Evolutionary conservation across 805 yeast genomes (phyloP), one percentile per base, ranked within the genome.

Genomic region (Metschnikowia peoriensis): DNA sequence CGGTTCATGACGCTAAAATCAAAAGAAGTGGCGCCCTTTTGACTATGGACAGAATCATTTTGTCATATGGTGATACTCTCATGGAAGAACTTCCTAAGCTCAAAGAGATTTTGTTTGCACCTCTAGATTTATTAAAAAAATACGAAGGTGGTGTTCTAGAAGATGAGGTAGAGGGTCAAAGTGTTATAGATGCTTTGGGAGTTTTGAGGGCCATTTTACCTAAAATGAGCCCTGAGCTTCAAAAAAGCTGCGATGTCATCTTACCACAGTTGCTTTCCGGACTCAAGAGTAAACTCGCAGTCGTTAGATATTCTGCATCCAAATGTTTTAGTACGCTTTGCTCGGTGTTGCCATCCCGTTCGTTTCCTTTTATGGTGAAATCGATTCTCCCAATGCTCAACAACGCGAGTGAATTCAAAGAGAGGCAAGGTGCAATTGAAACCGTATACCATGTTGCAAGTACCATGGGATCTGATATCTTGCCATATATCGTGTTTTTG

Each of bases 401-500:
- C 59, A 89, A 88, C 67, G 88, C 94, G 0, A 83, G 88, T 14
- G 81, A 80, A 34, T 71, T 85, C 8, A 77, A 72, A 28, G 86
- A 85, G 55, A 81, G 99, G 55, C 97, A 93, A 72, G 99, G 99
- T 63, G 91, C 96, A 7, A 87, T 90, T 51, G 99, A 94, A 70
- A 82, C 94, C 27, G 79, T 93, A 7, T 92, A 89, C 66, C 97
- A 94, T 64, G 75, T 94, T 44, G 83, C 96, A 1, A 76, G 78
- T 39, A 80, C 87, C 4, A 90, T 94, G 97, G 97, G 96, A 1
- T 76, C 89, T 7, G 88, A 82, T 54, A 90, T 96, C 51, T 73
- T 94, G 55, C 99, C 99, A 0, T 94, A 93, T 68, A 92, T 94
- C 45, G 96, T 94, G 38, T 94, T 94, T 67, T 79, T 94, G 61